A percentile compares a stretch with the other conserved stretches of the same genome.
These are phyloP conservation scores for Pseudocohnilembus persalinus DNA, from an alignment of 169 alveolate species.

Conservation along the genomic window DNA sequence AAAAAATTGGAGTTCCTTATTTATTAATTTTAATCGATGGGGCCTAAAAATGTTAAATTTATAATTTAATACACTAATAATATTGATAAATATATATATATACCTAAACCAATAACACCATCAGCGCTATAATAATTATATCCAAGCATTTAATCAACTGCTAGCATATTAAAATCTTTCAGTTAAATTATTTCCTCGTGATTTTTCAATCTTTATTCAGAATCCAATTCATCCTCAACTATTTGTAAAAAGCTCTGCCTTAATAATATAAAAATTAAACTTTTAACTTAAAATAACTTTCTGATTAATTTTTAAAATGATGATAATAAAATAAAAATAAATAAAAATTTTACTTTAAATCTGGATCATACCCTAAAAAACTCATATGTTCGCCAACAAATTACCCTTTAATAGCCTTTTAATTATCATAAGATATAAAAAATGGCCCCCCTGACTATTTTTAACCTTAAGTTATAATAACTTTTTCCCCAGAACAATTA, in stretches of 20 bases:
- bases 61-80: neutral
- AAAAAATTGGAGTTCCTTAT: constrained; percentile 4
- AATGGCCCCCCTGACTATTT: neutral
- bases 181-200: neutral
- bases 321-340: constrained; percentile 5
- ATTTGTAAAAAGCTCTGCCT: neutral
- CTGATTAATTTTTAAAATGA: too few relatives aligned
- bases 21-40: neutral
- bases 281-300: too few relatives aligned
- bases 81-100: constrained; percentile 7
- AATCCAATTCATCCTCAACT: neutral
- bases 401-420: neutral
- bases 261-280: constrained; percentile 1
- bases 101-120: constrained; percentile 23
- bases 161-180: neutral
- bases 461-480: neutral
- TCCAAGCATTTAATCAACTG: neutral
- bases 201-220: neutral
- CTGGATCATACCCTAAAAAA: constrained; percentile 18
- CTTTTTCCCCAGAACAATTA: neutral
- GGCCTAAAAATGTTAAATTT: neutral
- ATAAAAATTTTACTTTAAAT: neutral
- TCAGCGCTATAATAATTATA: constrained; percentile 1
- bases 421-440: neutral
- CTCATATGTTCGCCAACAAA: neutral